These are phyloP conservation scores for Naganishia cerealis DNA, from an alignment of 1,284 basidiomycete species.

Conservation along the genomic window DNA sequence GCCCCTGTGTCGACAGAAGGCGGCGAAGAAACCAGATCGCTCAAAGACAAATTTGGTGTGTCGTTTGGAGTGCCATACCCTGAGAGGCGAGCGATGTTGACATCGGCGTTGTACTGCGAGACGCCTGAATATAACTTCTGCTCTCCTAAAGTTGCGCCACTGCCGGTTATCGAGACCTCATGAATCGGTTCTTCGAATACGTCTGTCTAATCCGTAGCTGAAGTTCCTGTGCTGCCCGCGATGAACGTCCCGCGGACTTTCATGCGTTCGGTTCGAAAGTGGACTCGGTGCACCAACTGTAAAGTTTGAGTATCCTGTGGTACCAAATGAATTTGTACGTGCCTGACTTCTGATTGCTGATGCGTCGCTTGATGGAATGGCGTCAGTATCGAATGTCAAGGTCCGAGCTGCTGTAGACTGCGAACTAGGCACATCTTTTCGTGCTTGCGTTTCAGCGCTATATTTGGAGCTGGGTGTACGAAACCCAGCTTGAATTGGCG, in stretches of 20 bases:
- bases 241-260: neutral
- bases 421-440: slow-evolving; percentile 1
- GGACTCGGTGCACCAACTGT: neutral
- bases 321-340: slow-evolving; percentile 16
- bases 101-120: neutral
- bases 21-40: slow-evolving; percentile 13
- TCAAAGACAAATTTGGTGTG: slow-evolving; percentile 7
- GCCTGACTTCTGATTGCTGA: neutral
- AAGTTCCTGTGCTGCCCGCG: neutral
- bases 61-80: neutral
- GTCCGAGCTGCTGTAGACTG: slow-evolving; percentile 18
- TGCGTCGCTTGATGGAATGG: neutral
- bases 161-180: neutral
- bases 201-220: slow-evolving; percentile 10
- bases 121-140: neutral
- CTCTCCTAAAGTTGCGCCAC: neutral
- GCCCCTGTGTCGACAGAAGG: slow-evolving; percentile 13
- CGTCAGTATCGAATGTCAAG: slow-evolving; percentile 18
- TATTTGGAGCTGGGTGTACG: slow-evolving; percentile 25
- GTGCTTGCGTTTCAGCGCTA: slow-evolving; percentile 5
- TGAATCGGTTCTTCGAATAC: slow-evolving; percentile 3
- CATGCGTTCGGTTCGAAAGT: neutral
- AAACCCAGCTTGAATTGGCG: slow-evolving; percentile 31
- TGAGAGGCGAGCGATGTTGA: neutral
- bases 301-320: neutral